These are phyloP conservation scores for Colletotrichum horii DNA, from an alignment of 2,329 filamentous ascomycete genomes.

Conservation along the genomic window DNA sequence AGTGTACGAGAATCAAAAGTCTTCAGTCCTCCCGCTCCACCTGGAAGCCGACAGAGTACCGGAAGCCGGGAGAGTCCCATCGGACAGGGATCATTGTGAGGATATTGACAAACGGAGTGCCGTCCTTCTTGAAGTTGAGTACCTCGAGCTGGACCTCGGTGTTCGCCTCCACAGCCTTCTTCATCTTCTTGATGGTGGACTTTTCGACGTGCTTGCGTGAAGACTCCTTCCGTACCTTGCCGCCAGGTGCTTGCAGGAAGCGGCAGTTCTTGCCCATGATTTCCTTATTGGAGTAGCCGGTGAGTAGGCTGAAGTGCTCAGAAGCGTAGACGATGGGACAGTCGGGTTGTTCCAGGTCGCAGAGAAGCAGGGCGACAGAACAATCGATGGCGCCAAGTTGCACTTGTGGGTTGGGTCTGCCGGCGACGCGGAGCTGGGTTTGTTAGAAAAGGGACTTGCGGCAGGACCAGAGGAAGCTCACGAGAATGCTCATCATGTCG, in stretches of 20 bases:
- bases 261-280: conserved; percentile 83
- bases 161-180: conserved; percentile 47
- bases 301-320: conserved; percentile 78
- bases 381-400: conserved; percentile 83
- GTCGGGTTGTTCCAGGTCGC: conserved; percentile 77
- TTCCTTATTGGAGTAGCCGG: conserved; percentile 77
- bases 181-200: conserved; percentile 62
- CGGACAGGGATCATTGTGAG: conserved; percentile 84
- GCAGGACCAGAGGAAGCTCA: conserved; percentile 33
- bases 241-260: conserved; percentile 80
- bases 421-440: conserved; percentile 64
- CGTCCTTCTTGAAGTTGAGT: conserved; percentile 83
- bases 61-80: conserved; percentile 68
- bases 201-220: conserved; percentile 71
- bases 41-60: conserved; percentile 83
- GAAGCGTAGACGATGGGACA: conserved; percentile 85
- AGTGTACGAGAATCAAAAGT: background rate
- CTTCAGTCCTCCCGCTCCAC: conserved; percentile 60
- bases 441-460: conserved; percentile 14
- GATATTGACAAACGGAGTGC: conserved; percentile 80
- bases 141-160: conserved; percentile 58
- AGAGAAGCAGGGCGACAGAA: conserved; percentile 84
- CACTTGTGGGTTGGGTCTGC: conserved; percentile 75
- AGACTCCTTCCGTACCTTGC: conserved; percentile 63
- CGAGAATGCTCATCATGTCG: conserved; percentile 61